Conservation (phyloP, 2,329 filamentous ascomycete species). For the Phialemonium atrogriseum region DNA sequence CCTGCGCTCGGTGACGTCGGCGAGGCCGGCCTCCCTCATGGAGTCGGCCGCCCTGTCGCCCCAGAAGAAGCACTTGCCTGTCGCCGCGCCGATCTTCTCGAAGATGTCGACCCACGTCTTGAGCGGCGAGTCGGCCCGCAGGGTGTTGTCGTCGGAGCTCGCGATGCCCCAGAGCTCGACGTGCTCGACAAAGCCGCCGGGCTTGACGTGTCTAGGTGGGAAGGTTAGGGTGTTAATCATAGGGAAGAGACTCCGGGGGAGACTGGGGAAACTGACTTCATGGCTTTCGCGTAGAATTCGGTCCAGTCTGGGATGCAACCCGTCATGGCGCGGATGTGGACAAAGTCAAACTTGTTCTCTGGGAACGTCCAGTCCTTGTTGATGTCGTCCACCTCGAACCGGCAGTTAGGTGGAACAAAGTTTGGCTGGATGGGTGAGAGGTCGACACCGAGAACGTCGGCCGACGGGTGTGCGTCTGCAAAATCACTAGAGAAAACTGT, state of each 20-base stretch:
- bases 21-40: slow-evolving; percentile 6
- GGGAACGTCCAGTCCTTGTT: slow-evolving; percentile 40
- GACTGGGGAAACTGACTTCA: too few species aligned
- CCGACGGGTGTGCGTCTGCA: too few species aligned
- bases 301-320: slow-evolving; percentile 46
- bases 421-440: too few species aligned
- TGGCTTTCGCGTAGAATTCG: too few species aligned
- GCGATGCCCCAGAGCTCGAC: slow-evolving; percentile 7
- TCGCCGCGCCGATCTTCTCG: slow-evolving; percentile 2
- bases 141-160: slow-evolving; percentile 16
- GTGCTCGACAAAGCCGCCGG: slow-evolving; percentile 30
- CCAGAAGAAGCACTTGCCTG: slow-evolving; percentile 1
- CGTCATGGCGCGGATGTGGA: slow-evolving; percentile 46
- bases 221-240: slow-evolving; percentile 10
- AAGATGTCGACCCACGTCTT: slow-evolving; percentile 9
- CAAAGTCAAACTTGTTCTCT: slow-evolving; percentile 42
- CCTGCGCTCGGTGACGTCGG: slow-evolving; percentile 39
- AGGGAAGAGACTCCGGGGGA: too few species aligned
- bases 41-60: slow-evolving; percentile 1
- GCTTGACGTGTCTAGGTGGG: slow-evolving; percentile 35
- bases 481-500: too few species aligned
- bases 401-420: too few species aligned
- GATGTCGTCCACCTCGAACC: slow-evolving; percentile 54
- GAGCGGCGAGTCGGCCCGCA: slow-evolving; percentile 10
- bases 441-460: too few species aligned